Conservation (phyloP, 495 filamentous ascomycete genomes). For the Patellaria atrata region DNA sequence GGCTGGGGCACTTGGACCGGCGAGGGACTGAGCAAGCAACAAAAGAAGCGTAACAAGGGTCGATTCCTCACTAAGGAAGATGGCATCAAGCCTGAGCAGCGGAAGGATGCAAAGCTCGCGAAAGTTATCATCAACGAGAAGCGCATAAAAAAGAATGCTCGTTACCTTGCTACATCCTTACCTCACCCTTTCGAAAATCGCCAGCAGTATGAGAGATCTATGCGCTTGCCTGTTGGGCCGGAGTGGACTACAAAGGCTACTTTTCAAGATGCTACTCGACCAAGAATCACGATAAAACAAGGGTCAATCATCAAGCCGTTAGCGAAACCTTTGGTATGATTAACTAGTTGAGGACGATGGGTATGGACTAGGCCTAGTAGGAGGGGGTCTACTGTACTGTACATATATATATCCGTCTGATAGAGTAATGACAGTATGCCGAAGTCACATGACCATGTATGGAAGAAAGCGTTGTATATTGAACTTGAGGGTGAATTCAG, state of each 20-base stretch:
- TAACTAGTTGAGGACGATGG: slow-evolving; percentile 1
- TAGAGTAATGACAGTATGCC: not conserved
- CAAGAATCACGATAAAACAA: slow-evolving; percentile 80
- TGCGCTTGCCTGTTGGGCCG: slow-evolving; percentile 76
- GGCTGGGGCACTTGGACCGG: slow-evolving; percentile 92
- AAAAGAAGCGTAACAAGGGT: slow-evolving; percentile 40
- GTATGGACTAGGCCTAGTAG: not conserved
- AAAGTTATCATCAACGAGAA: slow-evolving; percentile 91
- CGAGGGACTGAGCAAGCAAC: slow-evolving; percentile 54
- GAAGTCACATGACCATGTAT: not conserved
- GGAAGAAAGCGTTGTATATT: not conserved
- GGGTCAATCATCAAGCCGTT: slow-evolving; percentile 74
- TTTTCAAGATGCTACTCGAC: slow-evolving; percentile 81
- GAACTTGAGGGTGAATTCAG: not conserved
- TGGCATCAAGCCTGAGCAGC: slow-evolving; percentile 60
- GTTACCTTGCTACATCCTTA: slow-evolving; percentile 67
- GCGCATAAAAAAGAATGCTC: slow-evolving; percentile 78
- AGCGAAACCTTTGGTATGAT: slow-evolving; percentile 52
- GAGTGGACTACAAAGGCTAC: slow-evolving; percentile 93
- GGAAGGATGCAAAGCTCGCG: slow-evolving; percentile 68
- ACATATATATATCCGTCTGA: slow-evolving; percentile 5
- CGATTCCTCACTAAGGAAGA: slow-evolving; percentile 48
- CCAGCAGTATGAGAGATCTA: slow-evolving; percentile 78
- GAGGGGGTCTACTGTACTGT: not conserved
- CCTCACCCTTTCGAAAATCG: slow-evolving; percentile 77